phyloP scores from a whole-genome alignment of 2,329 filamentous ascomycete genomes.

The Penicillium decumbens region DNA sequence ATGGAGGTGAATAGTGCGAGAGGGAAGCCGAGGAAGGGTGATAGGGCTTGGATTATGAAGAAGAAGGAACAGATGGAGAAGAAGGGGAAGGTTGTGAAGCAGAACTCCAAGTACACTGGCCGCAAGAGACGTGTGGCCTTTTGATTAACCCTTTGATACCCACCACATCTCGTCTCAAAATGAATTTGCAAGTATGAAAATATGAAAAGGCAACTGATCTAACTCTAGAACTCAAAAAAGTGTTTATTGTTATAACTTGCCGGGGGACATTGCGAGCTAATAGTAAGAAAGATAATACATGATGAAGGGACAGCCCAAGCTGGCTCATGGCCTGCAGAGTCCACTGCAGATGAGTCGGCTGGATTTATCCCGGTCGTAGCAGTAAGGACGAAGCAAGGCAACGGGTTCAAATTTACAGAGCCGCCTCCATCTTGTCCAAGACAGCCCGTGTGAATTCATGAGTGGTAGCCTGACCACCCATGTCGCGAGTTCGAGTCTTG shows the following conservation, averaged over 20 bases:
- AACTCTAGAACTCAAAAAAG: conserved; percentile 17
- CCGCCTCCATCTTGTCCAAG: conserved; percentile 85
- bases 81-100: conserved; percentile 92
- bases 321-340: conserved; percentile 11
- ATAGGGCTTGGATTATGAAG: conserved; percentile 49
- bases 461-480: conserved; percentile 86
- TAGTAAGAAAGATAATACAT: conserved; percentile 30
- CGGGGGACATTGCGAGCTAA: conserved; percentile 23
- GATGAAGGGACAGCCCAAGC: conserved; percentile 18
- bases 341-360: conserved; percentile 13
- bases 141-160: conserved; percentile 40
- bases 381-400: conserved; percentile 14
- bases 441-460: conserved; percentile 94
- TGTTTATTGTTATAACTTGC: conserved; percentile 27
- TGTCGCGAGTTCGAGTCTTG: conserved; percentile 84
- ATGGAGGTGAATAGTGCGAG: conserved; percentile 41
- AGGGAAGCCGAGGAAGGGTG: conserved; percentile 46
- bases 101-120: conserved; percentile 88
- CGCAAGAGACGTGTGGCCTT: conserved; percentile 77
- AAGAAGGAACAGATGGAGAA: conserved; percentile 89
- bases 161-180: not conserved
- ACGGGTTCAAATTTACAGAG: conserved; percentile 48
- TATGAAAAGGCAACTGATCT: not conserved
- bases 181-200: not conserved
- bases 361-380: conserved; percentile 26